phyloP scores from a whole-genome alignment of 345 rosid genomes.

The Brassica nigra region DNA sequence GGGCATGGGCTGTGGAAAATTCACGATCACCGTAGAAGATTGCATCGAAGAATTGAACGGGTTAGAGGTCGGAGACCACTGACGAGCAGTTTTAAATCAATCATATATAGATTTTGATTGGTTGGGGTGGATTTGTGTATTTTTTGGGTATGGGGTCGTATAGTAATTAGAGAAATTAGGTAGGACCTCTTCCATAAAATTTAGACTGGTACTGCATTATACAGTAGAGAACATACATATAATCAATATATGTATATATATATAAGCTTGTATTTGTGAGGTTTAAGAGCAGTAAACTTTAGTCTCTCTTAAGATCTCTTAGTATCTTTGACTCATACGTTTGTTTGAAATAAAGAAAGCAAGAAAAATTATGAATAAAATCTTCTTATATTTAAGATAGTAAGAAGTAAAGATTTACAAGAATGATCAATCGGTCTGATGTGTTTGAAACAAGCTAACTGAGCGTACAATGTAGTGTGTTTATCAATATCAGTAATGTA shows the following conservation, averaged over 20 bases:
- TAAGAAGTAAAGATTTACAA: neutral
- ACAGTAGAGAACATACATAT: neutral
- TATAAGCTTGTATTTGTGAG: neutral
- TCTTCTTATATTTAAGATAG: neutral
- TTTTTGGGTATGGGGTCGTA: slow-evolving; percentile 26
- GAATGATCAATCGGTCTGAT: neutral
- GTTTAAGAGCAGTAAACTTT: neutral
- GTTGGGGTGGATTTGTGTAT: slow-evolving; percentile 22
- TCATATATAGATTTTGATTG: neutral
- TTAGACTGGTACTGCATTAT: neutral
- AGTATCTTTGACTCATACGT: neutral
- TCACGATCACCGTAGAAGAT: slow-evolving; percentile 71
- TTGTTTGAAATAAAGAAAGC: neutral
- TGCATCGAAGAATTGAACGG: slow-evolving; percentile 73
- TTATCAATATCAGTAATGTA: neutral
- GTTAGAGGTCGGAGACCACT: slow-evolving; percentile 39
- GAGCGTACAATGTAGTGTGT: neutral
- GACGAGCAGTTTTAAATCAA: slow-evolving; percentile 18
- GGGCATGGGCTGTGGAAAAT: slow-evolving; percentile 98
- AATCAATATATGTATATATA: neutral
- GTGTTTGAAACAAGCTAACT: neutral
- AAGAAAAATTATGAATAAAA: neutral
- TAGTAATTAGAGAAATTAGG: slow-evolving; percentile 32
- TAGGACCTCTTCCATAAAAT: slow-evolving; percentile 30
- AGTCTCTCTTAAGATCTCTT: neutral